Conservation (phyloP, 208 protist species). For the Jaenimonas drosophilae region DNA sequence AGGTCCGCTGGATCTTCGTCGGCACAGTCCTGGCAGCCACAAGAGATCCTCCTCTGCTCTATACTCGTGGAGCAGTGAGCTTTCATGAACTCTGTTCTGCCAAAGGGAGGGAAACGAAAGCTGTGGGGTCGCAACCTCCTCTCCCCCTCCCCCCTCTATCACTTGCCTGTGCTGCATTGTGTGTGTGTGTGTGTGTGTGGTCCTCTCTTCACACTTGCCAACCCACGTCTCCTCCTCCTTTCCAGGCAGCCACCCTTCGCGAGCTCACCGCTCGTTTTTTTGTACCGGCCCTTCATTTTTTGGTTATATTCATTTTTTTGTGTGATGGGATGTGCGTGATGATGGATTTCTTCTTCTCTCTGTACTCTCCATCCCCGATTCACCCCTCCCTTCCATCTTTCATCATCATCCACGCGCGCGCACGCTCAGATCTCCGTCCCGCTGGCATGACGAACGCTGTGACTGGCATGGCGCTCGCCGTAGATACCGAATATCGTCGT, state of each 20-base stretch:
- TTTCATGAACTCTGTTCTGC: no score
- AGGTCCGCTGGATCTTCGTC: no score
- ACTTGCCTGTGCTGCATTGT: conserved; percentile 1
- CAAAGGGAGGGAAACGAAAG: no score
- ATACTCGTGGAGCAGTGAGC: no score
- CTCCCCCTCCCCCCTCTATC: background rate
- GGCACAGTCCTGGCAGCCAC: no score
- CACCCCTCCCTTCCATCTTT: background rate
- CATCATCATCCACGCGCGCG: no score
- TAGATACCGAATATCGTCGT: no score
- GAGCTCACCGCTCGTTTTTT: conserved; percentile 5
- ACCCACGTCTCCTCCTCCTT: background rate
- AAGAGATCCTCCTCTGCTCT: no score
- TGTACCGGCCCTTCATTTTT: conserved; percentile 1
- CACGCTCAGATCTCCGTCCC: no score
- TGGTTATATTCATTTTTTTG: conserved; percentile 6
- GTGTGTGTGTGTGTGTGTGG: conserved; percentile 1
- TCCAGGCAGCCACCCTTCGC: background rate
- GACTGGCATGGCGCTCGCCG: no score
- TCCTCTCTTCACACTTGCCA: background rate
- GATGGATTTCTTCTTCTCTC: background rate
- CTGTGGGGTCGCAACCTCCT: background rate
- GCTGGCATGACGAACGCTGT: no score
- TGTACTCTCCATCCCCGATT: background rate
- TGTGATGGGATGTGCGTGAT: background rate